Evolutionary conservation across 2,329 filamentous ascomycete species (phyloP).

Genomic region (Leptographium procerum): DNA sequence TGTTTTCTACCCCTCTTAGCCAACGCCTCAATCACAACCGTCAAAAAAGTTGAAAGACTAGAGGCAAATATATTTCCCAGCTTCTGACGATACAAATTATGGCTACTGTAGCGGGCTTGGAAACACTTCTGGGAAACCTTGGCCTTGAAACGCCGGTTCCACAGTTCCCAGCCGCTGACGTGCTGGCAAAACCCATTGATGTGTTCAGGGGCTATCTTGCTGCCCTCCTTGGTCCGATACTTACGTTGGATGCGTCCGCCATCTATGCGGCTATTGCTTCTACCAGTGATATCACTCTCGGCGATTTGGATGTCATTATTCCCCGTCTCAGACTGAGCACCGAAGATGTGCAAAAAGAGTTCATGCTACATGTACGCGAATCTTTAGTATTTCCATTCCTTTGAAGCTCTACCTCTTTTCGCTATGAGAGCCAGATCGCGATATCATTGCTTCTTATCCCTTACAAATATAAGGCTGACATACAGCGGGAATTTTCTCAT

Average conservation of each 20-base stretch:
- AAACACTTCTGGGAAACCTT: constrained; percentile 48
- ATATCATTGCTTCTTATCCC: no score
- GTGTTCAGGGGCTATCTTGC: constrained; percentile 20
- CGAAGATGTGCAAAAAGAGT: neutral
- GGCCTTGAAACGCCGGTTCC: constrained; percentile 28
- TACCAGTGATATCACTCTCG: constrained; percentile 10
- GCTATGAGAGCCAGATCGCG: no score
- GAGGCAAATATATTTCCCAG: no score
- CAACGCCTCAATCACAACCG: neutral
- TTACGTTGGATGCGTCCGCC: constrained; percentile 13
- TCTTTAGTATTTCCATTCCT: no score
- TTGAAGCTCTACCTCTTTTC: no score
- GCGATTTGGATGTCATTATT: constrained; percentile 20
- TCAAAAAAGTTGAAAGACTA: neutral
- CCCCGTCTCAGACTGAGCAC: constrained; percentile 16
- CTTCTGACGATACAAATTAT: neutral
- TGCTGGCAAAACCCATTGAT: constrained; percentile 17
- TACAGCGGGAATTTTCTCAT: no score
- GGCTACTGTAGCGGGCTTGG: constrained; percentile 39
- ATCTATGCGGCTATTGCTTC: constrained; percentile 21
- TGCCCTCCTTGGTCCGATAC: constrained; percentile 10
- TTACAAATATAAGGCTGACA: neutral
- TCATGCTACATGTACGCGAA: neutral
- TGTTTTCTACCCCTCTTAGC: neutral
- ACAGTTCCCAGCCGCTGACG: constrained; percentile 15